Evolutionary conservation across 2,329 filamentous ascomycete genomes (phyloP), one percentile per base, ranked within the genome.

Genomic region (Calycina herbarum): DNA sequence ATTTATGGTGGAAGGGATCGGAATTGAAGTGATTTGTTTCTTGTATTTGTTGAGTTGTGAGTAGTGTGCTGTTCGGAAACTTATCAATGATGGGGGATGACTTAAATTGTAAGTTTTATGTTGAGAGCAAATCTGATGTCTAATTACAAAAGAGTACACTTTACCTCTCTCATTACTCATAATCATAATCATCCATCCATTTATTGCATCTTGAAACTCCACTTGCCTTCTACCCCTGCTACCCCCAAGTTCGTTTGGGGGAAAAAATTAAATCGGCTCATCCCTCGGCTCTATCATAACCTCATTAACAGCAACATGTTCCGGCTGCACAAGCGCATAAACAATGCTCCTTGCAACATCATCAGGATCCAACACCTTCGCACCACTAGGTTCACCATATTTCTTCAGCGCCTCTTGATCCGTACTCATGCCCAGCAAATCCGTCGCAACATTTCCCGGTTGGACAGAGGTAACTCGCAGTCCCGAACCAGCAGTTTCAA

Each of bases 231-330:
- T 29, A 29, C 27, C 17, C 57, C 6, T 20, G 8, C 33, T 31
- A 27, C 38, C 10, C 40, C 33, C 13, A 11, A 33, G 24, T 29
- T 29, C 27, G 3, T 5, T 38, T 27, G 20, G 3, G 27, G 17
- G 5, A n/a, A 33, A 40, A 57, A 24, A 27, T 68, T 64, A 92
- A 67, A 91, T 91, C 11, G 90, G 90, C 79, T 92, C 90, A 71
- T 92, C 90, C 57, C 90, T 80, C 15, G 90, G 90, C 80, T 93
- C 90, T 75, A 94, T 90, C 76, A 94, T 76, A 3, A 94, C 83
- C 80, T 94, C 91, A 70, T 94, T 94, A 1, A 94, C 88, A 51
- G 89, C 86, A 56, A 94, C 90, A 78, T 94, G 88, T 63, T 85
- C 82, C 0, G 91, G 90, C 80, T 93, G 90, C 67, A 84, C 85